phyloP scores from a whole-genome alignment of 257 asterid genomes.

The Lavandula angustifolia region DNA sequence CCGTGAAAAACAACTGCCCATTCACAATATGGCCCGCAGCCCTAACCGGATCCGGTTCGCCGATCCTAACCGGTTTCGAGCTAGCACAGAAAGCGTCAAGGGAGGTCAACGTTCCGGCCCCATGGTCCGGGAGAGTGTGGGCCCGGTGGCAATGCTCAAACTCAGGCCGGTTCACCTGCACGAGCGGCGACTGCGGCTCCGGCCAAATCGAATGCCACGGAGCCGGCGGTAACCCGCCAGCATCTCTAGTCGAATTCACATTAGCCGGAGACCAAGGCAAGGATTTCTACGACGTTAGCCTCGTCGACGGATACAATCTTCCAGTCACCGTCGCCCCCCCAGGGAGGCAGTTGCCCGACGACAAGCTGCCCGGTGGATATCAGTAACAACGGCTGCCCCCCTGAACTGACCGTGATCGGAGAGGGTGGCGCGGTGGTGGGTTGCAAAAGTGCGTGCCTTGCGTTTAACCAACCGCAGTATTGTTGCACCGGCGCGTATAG shows the following conservation, averaged over 20 bases:
- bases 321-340: constrained; percentile 40
- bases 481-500: constrained; percentile 49
- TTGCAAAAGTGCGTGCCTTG: constrained; percentile 56
- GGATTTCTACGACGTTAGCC: constrained; percentile 53
- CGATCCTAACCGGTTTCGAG: constrained; percentile 40
- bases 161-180: constrained; percentile 39
- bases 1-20: constrained; percentile 47
- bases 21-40: constrained; percentile 60
- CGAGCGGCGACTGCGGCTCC: constrained; percentile 44
- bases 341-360: constrained; percentile 11
- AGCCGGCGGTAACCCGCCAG: constrained; percentile 45
- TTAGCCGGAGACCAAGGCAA: constrained; percentile 25
- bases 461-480: constrained; percentile 39
- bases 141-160: constrained; percentile 46
- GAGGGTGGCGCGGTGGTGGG: constrained; percentile 34
- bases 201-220: constrained; percentile 45
- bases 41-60: constrained; percentile 36
- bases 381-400: constrained; percentile 32
- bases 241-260: constrained; percentile 44
- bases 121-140: constrained; percentile 65
- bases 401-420: constrained; percentile 34
- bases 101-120: constrained; percentile 18
- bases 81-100: constrained; percentile 35
- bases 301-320: constrained; percentile 57
- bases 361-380: constrained; percentile 40